These are phyloP conservation scores for Hypoxylon subgilvum DNA, from an alignment of 495 filamentous ascomycete species.

Conservation along the genomic window DNA sequence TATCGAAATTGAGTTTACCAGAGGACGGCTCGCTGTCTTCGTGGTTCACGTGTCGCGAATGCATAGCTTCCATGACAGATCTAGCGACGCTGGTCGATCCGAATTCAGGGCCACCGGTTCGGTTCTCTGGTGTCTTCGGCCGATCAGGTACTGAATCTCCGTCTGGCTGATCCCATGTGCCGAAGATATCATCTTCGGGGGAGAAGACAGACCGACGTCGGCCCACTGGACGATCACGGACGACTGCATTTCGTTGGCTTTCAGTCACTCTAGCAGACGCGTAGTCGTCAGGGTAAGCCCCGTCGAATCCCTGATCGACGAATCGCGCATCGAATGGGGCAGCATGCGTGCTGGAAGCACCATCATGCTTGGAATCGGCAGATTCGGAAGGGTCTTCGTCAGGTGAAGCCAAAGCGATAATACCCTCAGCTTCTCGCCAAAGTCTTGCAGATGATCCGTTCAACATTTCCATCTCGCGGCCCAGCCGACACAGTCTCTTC, in stretches of 20 bases:
- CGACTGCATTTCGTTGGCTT: conserved; percentile 46
- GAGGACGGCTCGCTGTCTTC: conserved; percentile 55
- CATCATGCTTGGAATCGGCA: conserved; percentile 38
- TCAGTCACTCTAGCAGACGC: conserved; percentile 46
- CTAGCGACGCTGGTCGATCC: conserved; percentile 64
- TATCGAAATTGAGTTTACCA: conserved; percentile 90
- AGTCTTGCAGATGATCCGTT: conserved; percentile 65
- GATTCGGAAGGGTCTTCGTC: conserved; percentile 71
- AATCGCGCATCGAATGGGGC: conserved; percentile 57
- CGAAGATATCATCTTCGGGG: conserved; percentile 70
- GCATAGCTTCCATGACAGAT: conserved; percentile 84
- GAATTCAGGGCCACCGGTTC: conserved; percentile 33
- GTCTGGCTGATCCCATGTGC: conserved; percentile 51
- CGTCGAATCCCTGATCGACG: conserved; percentile 63
- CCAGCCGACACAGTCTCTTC: conserved; percentile 76
- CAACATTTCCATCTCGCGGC: conserved; percentile 68
- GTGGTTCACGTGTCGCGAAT: conserved; percentile 61
- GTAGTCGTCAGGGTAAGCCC: conserved; percentile 45
- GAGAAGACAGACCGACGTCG: conserved; percentile 64
- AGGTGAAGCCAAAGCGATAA: conserved; percentile 82
- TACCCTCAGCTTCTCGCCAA: conserved; percentile 87
- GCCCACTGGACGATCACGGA: conserved; percentile 47
- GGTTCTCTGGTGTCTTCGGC: conserved; percentile 49
- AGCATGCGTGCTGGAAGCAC: conserved; percentile 38
- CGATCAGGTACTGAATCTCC: conserved; percentile 38